Evolutionary conservation across 306 rosid species (phyloP).

Genomic region (Inga leiocalycina): DNA sequence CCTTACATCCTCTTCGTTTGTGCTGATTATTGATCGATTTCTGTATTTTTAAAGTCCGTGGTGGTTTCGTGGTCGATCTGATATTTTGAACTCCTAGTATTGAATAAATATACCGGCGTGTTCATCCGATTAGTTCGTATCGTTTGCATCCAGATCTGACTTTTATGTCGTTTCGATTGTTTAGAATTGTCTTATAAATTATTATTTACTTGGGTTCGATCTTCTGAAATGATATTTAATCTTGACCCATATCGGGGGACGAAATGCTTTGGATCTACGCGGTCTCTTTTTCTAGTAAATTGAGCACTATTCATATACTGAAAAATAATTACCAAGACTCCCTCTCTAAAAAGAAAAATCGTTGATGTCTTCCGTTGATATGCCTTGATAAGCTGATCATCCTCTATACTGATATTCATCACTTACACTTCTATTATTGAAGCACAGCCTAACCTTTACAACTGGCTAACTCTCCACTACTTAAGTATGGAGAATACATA

Average conservation of each 20-base stretch:
- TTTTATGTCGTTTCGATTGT: background rate
- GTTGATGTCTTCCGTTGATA: background rate
- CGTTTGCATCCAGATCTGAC: conserved; percentile 35
- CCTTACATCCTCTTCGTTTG: background rate
- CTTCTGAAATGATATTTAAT: background rate
- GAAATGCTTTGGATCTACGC: background rate
- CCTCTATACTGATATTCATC: background rate
- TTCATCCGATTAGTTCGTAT: background rate
- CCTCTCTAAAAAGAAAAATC: background rate
- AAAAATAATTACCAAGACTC: background rate
- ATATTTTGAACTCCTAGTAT: conserved; percentile 12
- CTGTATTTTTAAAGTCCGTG: background rate
- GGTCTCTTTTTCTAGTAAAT: background rate
- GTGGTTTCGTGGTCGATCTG: conserved; percentile 36
- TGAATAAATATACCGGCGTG: background rate
- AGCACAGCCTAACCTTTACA: background rate
- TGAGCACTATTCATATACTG: background rate
- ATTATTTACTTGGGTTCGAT: conserved; percentile 3
- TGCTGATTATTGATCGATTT: background rate
- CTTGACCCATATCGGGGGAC: background rate
- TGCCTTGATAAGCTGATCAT: background rate
- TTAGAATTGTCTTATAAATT: conserved; percentile 20
- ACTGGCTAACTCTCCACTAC: background rate
- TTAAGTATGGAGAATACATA: background rate
- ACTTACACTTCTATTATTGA: background rate